Conservation (phyloP, 768 basidiomycete genomes). For the Boletus eberwhitei region DNA sequence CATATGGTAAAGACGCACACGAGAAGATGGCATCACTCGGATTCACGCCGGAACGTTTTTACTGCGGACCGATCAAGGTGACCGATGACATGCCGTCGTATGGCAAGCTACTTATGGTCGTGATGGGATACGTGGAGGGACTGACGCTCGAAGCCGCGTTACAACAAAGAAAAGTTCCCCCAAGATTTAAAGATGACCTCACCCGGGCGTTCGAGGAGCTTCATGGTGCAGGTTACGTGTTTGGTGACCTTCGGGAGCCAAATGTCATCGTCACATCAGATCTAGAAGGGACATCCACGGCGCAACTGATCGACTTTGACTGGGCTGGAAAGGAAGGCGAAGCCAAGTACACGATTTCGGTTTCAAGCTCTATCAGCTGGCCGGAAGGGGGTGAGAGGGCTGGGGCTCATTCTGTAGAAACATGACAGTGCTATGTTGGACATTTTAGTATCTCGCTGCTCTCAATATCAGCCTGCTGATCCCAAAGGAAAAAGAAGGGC, state of each 20-base stretch:
- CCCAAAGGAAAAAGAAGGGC: too few relatives aligned
- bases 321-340: not conserved
- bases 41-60: constrained; percentile 31
- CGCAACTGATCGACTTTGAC: not conserved
- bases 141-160: not conserved
- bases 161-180: constrained; percentile 2
- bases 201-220: constrained; percentile 15
- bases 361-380: not conserved
- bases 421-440: not conserved
- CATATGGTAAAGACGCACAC: constrained; percentile 34
- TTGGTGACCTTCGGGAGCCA: constrained; percentile 35
- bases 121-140: constrained; percentile 36
- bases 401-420: not conserved
- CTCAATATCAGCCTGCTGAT: too few relatives aligned
- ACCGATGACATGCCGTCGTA: constrained; percentile 5
- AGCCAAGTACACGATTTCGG: not conserved
- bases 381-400: not conserved
- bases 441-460: too few relatives aligned
- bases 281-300: not conserved
- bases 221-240: constrained; percentile 33
- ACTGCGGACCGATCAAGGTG: constrained; percentile 23
- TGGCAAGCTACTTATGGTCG: constrained; percentile 30
- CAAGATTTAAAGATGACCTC: constrained; percentile 19
- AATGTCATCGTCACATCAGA: constrained; percentile 32
- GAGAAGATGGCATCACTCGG: constrained; percentile 27